A percentile compares a stretch with the other conserved stretches of the same genome.
These are phyloP conservation scores for Eurotiales sp. DNA, from an alignment of 2,329 filamentous ascomycete species.

Conservation along the genomic window DNA sequence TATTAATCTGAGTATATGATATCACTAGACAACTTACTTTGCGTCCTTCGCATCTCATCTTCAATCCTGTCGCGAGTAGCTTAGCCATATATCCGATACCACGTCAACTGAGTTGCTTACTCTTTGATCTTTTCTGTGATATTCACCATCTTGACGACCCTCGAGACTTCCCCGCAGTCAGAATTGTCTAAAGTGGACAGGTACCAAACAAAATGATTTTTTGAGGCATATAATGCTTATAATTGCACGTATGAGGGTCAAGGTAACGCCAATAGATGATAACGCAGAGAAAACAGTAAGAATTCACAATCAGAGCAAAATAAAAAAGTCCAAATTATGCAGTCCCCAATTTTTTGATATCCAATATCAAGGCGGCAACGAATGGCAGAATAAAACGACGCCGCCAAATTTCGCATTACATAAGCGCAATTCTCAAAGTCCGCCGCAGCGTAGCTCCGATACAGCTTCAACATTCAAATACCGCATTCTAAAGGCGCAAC, in stretches of 20 bases:
- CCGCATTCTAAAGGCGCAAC: not conserved
- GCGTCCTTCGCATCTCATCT: constrained; percentile 98
- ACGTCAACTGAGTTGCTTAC: constrained; percentile 52
- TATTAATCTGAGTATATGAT: too few species aligned
- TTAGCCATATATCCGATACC: too few species aligned
- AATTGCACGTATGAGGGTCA: too few species aligned
- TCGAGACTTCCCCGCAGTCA: constrained; percentile 22
- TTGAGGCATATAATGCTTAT: not conserved
- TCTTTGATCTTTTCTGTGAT: constrained; percentile 99
- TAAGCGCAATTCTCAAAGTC: constrained; percentile 13
- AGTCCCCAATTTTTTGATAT: constrained; percentile 7
- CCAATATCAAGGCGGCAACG: constrained; percentile 13
- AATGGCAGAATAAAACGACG: constrained; percentile 9
- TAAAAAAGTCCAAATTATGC: not conserved
- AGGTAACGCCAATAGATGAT: too few species aligned
- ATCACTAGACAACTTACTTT: constrained; percentile 63
- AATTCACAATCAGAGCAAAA: not conserved
- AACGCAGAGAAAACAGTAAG: not conserved
- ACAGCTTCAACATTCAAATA: not conserved
- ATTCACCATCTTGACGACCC: constrained; percentile 74
- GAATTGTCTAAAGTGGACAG: not conserved
- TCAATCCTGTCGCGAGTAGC: constrained; percentile 69
- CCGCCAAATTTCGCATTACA: constrained; percentile 5
- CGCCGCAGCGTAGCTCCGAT: constrained; percentile 12
- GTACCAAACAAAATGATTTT: not conserved